phyloP scores from a whole-genome alignment of 768 basidiomycete species.

The Russula dissimulans region DNA sequence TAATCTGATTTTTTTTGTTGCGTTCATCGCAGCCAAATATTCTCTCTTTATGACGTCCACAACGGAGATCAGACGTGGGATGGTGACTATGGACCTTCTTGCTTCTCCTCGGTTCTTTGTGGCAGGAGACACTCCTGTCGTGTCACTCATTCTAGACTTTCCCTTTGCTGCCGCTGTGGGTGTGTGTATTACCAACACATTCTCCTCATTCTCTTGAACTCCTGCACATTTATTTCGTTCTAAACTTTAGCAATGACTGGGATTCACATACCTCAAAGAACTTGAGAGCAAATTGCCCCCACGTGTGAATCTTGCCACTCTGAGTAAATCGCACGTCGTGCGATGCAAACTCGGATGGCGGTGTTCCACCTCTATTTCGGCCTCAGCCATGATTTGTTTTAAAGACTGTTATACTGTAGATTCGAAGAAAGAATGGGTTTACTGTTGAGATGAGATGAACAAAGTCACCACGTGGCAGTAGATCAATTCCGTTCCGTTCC shows the following conservation, averaged over 20 bases:
- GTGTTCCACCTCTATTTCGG: too few species aligned
- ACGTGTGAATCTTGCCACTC: conserved; percentile 29
- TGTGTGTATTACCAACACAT: conserved; percentile 50
- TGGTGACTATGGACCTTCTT: conserved; percentile 29
- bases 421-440: too few species aligned
- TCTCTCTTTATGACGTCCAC: conserved; percentile 83
- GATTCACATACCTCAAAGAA: conserved; percentile 27
- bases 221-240: too few species aligned
- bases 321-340: conserved; percentile 31
- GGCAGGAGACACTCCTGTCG: conserved; percentile 1
- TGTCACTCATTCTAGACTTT: background rate
- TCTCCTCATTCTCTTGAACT: conserved; percentile 38
- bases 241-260: background rate
- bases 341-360: background rate
- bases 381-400: too few species aligned
- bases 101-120: conserved; percentile 2
- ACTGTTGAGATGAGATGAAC: too few species aligned
- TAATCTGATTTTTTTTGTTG: conserved; percentile 20
- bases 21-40: conserved; percentile 47
- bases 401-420: too few species aligned
- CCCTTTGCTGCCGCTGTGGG: conserved; percentile 31
- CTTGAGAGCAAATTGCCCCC: conserved; percentile 31
- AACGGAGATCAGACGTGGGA: conserved; percentile 64
- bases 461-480: too few species aligned
- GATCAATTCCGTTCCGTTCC: too few species aligned